A percentile compares a stretch with the other conserved stretches of the same genome.
phyloP scores from a whole-genome alignment of 441 rosid species.

The Croton setiger region DNA sequence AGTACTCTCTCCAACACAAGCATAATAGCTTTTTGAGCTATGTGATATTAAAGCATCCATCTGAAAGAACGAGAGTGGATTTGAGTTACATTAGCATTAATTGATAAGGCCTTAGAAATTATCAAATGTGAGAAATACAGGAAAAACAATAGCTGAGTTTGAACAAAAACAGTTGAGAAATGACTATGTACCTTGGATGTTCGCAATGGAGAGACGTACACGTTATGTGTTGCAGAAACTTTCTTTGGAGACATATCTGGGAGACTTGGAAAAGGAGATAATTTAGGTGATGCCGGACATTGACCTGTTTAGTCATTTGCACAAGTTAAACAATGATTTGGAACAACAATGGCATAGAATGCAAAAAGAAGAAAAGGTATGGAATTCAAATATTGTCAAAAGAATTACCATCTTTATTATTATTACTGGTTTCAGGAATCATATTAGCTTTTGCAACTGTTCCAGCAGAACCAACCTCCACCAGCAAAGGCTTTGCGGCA shows the following conservation, averaged over 20 bases:
- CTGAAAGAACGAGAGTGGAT: slow-evolving; percentile 31
- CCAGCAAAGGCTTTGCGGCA: slow-evolving; percentile 71
- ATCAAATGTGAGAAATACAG: not conserved
- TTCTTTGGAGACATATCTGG: slow-evolving; percentile 99
- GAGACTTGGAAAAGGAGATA: slow-evolving; percentile 75
- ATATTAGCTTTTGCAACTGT: slow-evolving; percentile 31
- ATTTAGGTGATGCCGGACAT: slow-evolving; percentile 87
- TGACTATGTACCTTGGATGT: slow-evolving; percentile 71
- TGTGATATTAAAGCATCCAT: slow-evolving; percentile 93
- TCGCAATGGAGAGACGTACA: slow-evolving; percentile 93
- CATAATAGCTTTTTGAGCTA: slow-evolving; percentile 83
- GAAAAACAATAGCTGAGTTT: not conserved
- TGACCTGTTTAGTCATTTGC: slow-evolving; percentile 46
- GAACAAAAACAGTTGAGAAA: slow-evolving; percentile 2
- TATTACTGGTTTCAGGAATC: slow-evolving; percentile 47
- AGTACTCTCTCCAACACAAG: slow-evolving; percentile 98
- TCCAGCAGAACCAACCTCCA: slow-evolving; percentile 73
- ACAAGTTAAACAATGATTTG: slow-evolving; percentile 24
- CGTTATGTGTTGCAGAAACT: slow-evolving; percentile 85
- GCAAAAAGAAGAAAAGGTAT: not conserved
- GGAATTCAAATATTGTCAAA: not conserved
- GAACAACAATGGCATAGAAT: slow-evolving; percentile 4
- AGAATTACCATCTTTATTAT: slow-evolving; percentile 53
- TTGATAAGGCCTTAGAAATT: not conserved
- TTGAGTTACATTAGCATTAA: not conserved